Conservation (phyloP, 345 rosid genomes). For the Salix viminalis region DNA sequence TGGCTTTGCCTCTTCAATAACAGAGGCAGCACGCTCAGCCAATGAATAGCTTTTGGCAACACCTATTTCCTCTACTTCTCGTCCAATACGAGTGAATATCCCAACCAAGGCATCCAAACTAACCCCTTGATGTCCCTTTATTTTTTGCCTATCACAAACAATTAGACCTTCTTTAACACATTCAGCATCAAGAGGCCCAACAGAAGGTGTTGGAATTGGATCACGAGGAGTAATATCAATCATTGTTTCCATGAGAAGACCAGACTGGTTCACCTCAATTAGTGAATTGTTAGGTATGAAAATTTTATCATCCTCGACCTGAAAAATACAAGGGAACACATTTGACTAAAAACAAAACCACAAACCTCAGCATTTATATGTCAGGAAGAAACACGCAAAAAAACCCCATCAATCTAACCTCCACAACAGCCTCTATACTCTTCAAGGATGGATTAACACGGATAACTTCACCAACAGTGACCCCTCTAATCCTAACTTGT, state of each 20-base stretch:
- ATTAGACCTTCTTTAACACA: constrained; percentile 84
- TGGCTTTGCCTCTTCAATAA: constrained; percentile 86
- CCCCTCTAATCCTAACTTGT: constrained; percentile 94
- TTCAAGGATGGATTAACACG: constrained; percentile 85
- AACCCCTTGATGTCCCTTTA: constrained; percentile 82
- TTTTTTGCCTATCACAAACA: constrained; percentile 85
- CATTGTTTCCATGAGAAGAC: constrained; percentile 94
- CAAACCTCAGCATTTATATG: neutral
- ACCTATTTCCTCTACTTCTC: constrained; percentile 81
- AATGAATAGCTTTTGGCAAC: constrained; percentile 54
- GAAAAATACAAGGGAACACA: constrained; percentile 4
- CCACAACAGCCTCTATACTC: constrained; percentile 87
- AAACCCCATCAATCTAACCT: constrained; percentile 43
- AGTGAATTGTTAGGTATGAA: constrained; percentile 82
- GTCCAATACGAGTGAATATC: constrained; percentile 83
- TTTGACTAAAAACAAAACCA: constrained; percentile 3
- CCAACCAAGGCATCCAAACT: constrained; percentile 91
- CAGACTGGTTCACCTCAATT: constrained; percentile 96
- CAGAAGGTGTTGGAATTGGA: constrained; percentile 80
- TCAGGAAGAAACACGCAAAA: neutral
- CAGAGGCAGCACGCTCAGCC: constrained; percentile 72
- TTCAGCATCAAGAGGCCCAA: constrained; percentile 71
- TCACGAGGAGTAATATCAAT: constrained; percentile 83
- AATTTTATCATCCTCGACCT: constrained; percentile 96
- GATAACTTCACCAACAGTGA: constrained; percentile 79